phyloP scores from a whole-genome alignment of 495 filamentous ascomycete species.

The Annulohypoxylon moriforme region DNA sequence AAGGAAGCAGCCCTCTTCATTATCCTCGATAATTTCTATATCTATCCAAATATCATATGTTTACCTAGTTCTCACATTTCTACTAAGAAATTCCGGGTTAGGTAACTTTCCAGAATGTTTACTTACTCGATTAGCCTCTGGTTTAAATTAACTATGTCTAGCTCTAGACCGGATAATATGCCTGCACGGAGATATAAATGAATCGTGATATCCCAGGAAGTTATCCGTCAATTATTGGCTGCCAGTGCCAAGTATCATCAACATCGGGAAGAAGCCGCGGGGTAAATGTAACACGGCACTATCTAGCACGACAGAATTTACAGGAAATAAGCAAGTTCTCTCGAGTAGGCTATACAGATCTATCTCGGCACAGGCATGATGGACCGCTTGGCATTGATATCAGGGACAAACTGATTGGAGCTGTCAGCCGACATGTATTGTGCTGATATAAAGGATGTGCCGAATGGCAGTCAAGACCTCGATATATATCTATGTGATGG shows the following conservation, averaged over 20 bases:
- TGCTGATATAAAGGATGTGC: slow-evolving; percentile 11
- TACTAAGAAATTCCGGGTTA: not conserved
- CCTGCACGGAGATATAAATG: slow-evolving; percentile 2
- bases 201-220: slow-evolving; percentile 1
- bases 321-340: not conserved
- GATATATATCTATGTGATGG: not conserved
- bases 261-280: slow-evolving; percentile 18
- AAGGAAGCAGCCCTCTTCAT: too few relatives aligned
- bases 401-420: not conserved
- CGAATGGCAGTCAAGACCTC: slow-evolving; percentile 8
- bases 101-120: not conserved
- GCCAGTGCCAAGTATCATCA: slow-evolving; percentile 5
- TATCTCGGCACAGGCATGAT: slow-evolving; percentile 1
- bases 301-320: slow-evolving; percentile 1
- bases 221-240: slow-evolving; percentile 4
- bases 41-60: too few relatives aligned
- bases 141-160: not conserved
- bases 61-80: too few relatives aligned
- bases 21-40: too few relatives aligned
- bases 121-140: not conserved
- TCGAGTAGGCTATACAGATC: not conserved
- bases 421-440: slow-evolving; percentile 1
- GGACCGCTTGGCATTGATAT: not conserved
- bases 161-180: slow-evolving; percentile 7
- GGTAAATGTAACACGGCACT: slow-evolving; percentile 32